A percentile compares a stretch with the other conserved stretches of the same genome.
Conservation (phyloP, 129 eudicot genomes). For the Flaveria ramosissima region DNA sequence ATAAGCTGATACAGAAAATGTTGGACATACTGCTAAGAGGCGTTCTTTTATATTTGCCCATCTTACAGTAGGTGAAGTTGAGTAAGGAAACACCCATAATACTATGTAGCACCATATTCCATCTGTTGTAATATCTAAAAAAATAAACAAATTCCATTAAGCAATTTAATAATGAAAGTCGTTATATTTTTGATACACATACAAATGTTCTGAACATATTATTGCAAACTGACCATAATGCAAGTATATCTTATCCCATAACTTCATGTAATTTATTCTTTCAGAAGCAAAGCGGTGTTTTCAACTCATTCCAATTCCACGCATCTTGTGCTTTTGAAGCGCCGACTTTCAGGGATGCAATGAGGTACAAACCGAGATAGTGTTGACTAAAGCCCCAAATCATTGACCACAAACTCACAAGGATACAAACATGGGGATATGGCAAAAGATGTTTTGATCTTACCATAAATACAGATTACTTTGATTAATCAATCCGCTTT, state of each 20-base stretch:
- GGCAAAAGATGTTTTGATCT: neutral
- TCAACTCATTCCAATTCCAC: neutral
- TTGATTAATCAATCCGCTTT: neutral
- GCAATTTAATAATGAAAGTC: constrained; percentile 4
- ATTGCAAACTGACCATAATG: neutral
- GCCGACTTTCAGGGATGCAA: neutral
- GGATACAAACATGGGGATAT: neutral
- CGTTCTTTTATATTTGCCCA: constrained; percentile 82
- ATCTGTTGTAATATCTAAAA: constrained; percentile 78
- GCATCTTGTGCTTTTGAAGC: neutral
- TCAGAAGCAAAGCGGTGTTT: constrained; percentile 1
- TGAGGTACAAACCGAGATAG: neutral
- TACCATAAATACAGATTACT: neutral
- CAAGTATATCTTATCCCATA: neutral
- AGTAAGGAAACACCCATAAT: constrained; percentile 73
- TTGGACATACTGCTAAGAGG: constrained; percentile 58
- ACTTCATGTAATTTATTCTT: neutral
- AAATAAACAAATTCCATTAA: constrained; percentile 2
- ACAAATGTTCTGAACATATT: neutral
- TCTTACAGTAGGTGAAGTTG: constrained; percentile 45
- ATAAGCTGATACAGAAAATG: constrained; percentile 58
- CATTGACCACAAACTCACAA: constrained; percentile 12
- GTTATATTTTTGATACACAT: neutral
- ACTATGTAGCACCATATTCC: constrained; percentile 89
- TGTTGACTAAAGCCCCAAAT: neutral